Percentiles rank a stretch among this genome's conserved stretches.
These are phyloP conservation scores for Tolypocladium cylindrosporum DNA, from an alignment of 2,329 filamentous ascomycete genomes.

Conservation along the genomic window DNA sequence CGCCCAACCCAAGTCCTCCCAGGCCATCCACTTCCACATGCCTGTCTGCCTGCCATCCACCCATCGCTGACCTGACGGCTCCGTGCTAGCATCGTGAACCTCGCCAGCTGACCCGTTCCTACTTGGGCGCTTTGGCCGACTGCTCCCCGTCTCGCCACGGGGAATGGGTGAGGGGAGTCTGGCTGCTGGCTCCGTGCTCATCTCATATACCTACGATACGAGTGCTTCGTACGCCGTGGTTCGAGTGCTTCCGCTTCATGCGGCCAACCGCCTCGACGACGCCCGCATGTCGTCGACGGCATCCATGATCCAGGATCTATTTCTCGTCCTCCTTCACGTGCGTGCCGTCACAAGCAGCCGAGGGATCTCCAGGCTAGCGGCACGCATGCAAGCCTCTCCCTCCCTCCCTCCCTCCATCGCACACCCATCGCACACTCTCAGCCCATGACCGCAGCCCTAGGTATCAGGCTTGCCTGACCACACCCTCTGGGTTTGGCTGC, in stretches of 20 bases:
- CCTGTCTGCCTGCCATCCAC: background rate
- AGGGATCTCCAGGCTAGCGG: slow-evolving; percentile 6
- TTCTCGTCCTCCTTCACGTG: background rate
- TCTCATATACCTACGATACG: background rate
- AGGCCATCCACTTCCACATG: background rate
- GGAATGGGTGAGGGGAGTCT: background rate
- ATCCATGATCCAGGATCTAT: background rate
- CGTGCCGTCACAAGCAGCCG: slow-evolving; percentile 8
- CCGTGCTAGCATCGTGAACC: background rate
- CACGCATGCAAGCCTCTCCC: slow-evolving; percentile 2
- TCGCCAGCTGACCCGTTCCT: background rate
- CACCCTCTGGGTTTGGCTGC: background rate
- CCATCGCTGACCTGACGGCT: background rate
- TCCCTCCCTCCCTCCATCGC: background rate
- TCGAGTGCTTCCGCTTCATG: background rate
- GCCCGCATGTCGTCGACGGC: background rate
- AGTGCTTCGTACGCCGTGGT: background rate
- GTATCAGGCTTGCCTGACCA: background rate
- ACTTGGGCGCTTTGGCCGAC: background rate
- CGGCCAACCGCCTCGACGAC: background rate
- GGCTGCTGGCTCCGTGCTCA: background rate
- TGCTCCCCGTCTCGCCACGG: background rate
- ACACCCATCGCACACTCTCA: background rate
- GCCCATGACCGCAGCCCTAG: background rate
- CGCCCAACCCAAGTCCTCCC: background rate